A percentile compares a stretch with the other conserved stretches of the same genome.
Conservation (phyloP, 805 yeast genomes). For the Candida insectalens region DNA sequence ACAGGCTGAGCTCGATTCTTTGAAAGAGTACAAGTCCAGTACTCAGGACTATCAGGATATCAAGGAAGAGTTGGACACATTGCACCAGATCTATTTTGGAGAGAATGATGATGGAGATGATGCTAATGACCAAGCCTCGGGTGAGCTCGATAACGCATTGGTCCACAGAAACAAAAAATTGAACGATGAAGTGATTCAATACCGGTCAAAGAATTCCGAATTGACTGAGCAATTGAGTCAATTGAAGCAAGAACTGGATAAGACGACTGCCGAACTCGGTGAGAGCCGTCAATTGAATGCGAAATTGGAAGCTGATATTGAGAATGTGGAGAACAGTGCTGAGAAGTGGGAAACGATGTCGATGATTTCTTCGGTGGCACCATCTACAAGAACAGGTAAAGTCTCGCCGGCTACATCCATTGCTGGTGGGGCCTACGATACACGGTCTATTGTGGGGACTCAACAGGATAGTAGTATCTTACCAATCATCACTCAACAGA, state of each 20-base stretch:
- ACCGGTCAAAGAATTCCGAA: conserved; percentile 49
- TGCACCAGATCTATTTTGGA: conserved; percentile 73
- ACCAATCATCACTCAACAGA: conserved; percentile 86
- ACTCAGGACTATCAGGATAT: conserved; percentile 72
- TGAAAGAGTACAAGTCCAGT: conserved; percentile 39
- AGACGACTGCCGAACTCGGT: conserved; percentile 28
- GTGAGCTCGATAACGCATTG: conserved; percentile 27
- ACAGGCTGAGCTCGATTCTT: conserved; percentile 36
- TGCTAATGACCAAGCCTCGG: conserved; percentile 33
- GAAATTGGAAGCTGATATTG: conserved; percentile 68
- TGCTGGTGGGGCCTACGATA: conserved; percentile 22
- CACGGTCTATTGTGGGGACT: background rate
- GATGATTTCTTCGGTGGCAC: conserved; percentile 50
- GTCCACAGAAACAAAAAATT: conserved; percentile 64
- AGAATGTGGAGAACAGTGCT: conserved; percentile 36
- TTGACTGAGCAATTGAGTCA: conserved; percentile 28
- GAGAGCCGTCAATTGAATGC: conserved; percentile 37
- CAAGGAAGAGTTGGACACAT: conserved; percentile 62
- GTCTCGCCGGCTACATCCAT: conserved; percentile 45
- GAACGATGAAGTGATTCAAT: conserved; percentile 57
- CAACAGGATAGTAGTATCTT: conserved; percentile 42
- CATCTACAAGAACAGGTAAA: conserved; percentile 18
- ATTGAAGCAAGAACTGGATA: conserved; percentile 30
- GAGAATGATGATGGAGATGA: conserved; percentile 23
- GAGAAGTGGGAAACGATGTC: conserved; percentile 56